Evolutionary conservation across 768 basidiomycete genomes (phyloP).

Genomic region (Rhodocollybia butyracea): DNA sequence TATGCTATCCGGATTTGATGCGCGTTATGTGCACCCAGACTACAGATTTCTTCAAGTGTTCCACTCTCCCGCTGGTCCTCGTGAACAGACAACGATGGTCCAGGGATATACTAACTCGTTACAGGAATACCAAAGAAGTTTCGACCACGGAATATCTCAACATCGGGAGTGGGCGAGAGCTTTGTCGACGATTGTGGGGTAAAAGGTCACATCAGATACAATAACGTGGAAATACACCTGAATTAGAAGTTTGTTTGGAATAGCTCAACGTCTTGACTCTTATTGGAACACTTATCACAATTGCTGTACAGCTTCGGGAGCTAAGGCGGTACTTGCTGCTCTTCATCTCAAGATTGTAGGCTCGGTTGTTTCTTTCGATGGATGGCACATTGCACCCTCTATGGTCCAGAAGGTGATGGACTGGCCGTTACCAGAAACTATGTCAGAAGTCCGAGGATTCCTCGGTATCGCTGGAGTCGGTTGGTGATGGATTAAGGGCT

Average conservation of each 20-base stretch:
- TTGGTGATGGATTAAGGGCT: conserved; percentile 21
- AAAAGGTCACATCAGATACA: conserved; percentile 17
- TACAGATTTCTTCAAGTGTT: conserved; percentile 32
- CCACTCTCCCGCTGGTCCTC: conserved; percentile 19
- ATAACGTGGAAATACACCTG: conserved; percentile 11
- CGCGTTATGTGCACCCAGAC: conserved; percentile 15
- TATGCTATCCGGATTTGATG: conserved; percentile 31
- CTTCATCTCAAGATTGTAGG: conserved; percentile 26
- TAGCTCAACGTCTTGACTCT: conserved; percentile 19
- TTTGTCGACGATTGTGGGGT: conserved; percentile 23
- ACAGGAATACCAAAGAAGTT: conserved; percentile 28
- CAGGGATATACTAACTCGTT: conserved; percentile 33
- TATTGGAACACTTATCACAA: conserved; percentile 17
- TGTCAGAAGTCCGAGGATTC: conserved; percentile 22
- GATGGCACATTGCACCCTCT: conserved; percentile 13
- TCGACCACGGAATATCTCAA: conserved; percentile 10
- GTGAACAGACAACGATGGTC: conserved; percentile 20
- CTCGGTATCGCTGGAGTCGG: conserved; percentile 20
- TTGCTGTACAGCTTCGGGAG: conserved; percentile 29
- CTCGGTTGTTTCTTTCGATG: conserved; percentile 22
- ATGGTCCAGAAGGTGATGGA: neutral
- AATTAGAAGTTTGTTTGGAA: conserved; percentile 24
- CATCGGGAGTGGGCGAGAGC: conserved; percentile 3
- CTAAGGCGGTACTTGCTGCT: conserved; percentile 21
- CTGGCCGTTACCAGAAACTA: conserved; percentile 16